These are phyloP conservation scores for Cystobasidium ongulense DNA, from an alignment of 768 basidiomycete genomes.

Conservation along the genomic window DNA sequence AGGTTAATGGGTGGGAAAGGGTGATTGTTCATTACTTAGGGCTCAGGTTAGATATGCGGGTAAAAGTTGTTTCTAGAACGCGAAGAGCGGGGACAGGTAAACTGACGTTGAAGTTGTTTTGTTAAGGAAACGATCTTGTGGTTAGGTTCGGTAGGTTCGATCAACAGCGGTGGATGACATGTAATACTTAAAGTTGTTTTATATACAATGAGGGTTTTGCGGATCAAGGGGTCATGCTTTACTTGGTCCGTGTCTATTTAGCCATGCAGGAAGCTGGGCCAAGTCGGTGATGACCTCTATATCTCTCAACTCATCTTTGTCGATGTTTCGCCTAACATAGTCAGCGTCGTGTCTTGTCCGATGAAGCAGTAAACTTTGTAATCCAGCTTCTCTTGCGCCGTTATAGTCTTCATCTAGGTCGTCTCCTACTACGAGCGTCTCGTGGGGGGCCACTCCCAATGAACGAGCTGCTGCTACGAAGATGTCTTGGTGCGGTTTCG, in stretches of 20 bases:
- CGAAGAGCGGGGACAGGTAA: too few species aligned
- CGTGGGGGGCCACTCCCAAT: neutral
- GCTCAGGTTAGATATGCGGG: too few species aligned
- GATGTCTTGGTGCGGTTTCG: slow-evolving; percentile 21
- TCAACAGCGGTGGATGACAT: too few species aligned
- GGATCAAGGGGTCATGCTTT: neutral
- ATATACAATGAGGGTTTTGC: too few species aligned
- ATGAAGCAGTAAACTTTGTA: slow-evolving; percentile 6
- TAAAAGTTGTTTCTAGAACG: too few species aligned
- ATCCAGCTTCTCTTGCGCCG: neutral
- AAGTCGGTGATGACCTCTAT: neutral
- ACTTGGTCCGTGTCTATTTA: too few species aligned
- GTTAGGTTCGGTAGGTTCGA: too few species aligned
- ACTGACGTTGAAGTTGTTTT: too few species aligned
- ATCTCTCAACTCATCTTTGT: neutral
- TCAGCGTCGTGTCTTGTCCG: neutral
- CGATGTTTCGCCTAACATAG: neutral
- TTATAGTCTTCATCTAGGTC: slow-evolving; percentile 28
- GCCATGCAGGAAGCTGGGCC: neutral
- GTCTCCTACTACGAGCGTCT: slow-evolving; percentile 31
- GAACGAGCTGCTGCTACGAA: neutral
- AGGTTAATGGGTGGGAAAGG: too few species aligned
- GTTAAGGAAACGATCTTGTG: too few species aligned
- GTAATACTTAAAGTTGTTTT: too few species aligned
- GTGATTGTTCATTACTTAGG: too few species aligned